Evolutionary conservation across 371 early-diverging fungal species (phyloP), one percentile per base, ranked within the genome.

Genomic region (Chytridium lagenaria): DNA sequence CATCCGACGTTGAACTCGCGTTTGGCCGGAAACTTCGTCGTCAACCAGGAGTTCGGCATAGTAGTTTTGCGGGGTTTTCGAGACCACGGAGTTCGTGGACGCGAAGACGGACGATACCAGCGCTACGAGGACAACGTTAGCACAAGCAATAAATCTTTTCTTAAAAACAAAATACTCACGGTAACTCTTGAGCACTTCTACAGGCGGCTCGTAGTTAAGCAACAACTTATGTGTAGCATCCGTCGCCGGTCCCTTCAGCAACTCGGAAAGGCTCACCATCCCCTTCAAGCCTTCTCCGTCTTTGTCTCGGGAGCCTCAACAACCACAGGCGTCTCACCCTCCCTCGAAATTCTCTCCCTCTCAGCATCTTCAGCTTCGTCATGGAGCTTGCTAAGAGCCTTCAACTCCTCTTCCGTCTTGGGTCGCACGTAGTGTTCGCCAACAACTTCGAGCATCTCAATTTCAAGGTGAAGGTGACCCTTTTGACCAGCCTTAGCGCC

Each of bases 401-500:
- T 26, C 34, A 76, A 44, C 37, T 71, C 44, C 64, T 39, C 63
- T n/a, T 16, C 5, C 12, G 63, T 63, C 63, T 76, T 67, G 40
- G 77, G 63, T 34, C 66, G 66, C 10, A 81, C 37, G 39, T 73
- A 51, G 38, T 71, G 40, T 0, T 74, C 69, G 1, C 2, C 33
- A 3, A 77, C 59, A 22, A 76, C 80, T 19, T 72, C 68, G 67
- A 81, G 80, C 68, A 72, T 73, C 40, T 79, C 83, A 22, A 83
- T 23, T 28, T 76, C 79, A 72, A 85, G 82, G 68, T 81, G 78
- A 34, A 85, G 28, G 64, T 77, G 69, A 1, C 85, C 85, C 40
- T 77, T 80, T 57, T 84, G 84, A 7, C 67, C 50, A 36, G 61
- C 10, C 38, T 59, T 61, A 15, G 36, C 59, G 12, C 31, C 59